Evolutionary conservation across 2,329 filamentous ascomycete species (phyloP).

Genomic region (Chalaropsis thielavioides): DNA sequence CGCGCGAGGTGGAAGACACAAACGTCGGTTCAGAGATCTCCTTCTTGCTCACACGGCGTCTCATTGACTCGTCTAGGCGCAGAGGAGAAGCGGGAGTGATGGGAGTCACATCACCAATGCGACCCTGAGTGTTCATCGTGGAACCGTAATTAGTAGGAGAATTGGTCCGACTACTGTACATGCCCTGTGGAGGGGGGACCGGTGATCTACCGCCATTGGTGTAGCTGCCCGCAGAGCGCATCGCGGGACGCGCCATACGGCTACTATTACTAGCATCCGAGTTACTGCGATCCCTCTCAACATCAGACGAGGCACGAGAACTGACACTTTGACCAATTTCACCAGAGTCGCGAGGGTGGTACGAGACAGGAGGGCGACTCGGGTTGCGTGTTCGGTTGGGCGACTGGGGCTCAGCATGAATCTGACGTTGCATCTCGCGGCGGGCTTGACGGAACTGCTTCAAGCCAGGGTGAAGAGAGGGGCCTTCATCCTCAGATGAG

Average conservation of each 20-base stretch:
- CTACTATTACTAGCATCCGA: constrained; percentile 39
- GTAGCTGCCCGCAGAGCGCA: constrained; percentile 11
- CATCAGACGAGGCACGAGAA: constrained; percentile 28
- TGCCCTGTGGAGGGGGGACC: constrained; percentile 9
- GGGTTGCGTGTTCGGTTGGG: constrained; percentile 34
- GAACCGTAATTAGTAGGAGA: constrained; percentile 8
- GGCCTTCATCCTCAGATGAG: constrained; percentile 27
- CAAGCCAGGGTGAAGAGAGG: constrained; percentile 34
- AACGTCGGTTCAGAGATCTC: constrained; percentile 40
- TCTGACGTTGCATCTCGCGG: constrained; percentile 39
- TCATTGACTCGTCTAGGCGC: constrained; percentile 28
- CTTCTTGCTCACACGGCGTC: constrained; percentile 30
- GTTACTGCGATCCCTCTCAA: constrained; percentile 35
- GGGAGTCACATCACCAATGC: constrained; percentile 20
- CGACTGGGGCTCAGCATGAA: constrained; percentile 35
- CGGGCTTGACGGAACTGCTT: constrained; percentile 44
- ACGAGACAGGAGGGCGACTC: constrained; percentile 31
- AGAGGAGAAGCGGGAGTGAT: constrained; percentile 18
- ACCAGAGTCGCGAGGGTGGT: constrained; percentile 25
- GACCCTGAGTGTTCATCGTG: constrained; percentile 1
- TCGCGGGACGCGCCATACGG: constrained; percentile 21
- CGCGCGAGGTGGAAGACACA: constrained; percentile 32
- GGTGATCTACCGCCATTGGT: constrained; percentile 1
- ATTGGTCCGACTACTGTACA: constrained; percentile 15
- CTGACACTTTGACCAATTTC: constrained; percentile 20